These are phyloP conservation scores for Blastobotrys americana DNA, from an alignment of 805 yeast species.

Conservation along the genomic window DNA sequence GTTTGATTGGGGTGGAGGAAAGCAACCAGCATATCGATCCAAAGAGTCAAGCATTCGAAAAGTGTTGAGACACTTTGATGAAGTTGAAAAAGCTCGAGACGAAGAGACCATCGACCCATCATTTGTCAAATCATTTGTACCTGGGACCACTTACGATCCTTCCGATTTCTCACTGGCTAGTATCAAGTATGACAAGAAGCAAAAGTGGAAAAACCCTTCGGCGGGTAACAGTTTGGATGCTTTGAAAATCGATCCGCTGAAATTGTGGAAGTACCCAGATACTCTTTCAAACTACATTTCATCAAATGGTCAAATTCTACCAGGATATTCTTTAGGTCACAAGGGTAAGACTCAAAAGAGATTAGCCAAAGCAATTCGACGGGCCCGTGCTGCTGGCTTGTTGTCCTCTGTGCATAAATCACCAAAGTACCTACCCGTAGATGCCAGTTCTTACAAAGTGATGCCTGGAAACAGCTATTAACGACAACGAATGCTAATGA, in stretches of 20 bases:
- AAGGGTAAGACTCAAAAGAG: conserved; percentile 58
- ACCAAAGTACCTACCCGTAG: conserved; percentile 14
- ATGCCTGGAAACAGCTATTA: no score
- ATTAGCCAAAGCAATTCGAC: conserved; percentile 67
- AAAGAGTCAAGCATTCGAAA: neutral
- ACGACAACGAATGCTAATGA: no score
- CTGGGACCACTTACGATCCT: conserved; percentile 64
- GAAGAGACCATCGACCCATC: conserved; percentile 26
- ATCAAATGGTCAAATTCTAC: conserved; percentile 68
- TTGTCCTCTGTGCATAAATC: conserved; percentile 60
- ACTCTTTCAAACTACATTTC: conserved; percentile 58
- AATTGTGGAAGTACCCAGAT: conserved; percentile 46
- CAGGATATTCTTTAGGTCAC: conserved; percentile 65
- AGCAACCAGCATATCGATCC: neutral
- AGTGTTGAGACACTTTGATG: neutral
- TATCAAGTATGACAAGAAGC: conserved; percentile 37
- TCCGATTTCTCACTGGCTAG: conserved; percentile 65
- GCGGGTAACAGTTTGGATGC: conserved; percentile 24
- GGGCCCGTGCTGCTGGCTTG: conserved; percentile 75
- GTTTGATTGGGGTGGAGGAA: neutral
- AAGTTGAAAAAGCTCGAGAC: conserved; percentile 2
- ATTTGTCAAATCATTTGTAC: conserved; percentile 42
- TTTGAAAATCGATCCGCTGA: conserved; percentile 20
- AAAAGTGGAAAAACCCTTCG: conserved; percentile 4
- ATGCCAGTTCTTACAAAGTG: conserved; percentile 1